Evolutionary conservation across 2,329 filamentous ascomycete genomes (phyloP).

Genomic region (Trichoderma sp.): DNA sequence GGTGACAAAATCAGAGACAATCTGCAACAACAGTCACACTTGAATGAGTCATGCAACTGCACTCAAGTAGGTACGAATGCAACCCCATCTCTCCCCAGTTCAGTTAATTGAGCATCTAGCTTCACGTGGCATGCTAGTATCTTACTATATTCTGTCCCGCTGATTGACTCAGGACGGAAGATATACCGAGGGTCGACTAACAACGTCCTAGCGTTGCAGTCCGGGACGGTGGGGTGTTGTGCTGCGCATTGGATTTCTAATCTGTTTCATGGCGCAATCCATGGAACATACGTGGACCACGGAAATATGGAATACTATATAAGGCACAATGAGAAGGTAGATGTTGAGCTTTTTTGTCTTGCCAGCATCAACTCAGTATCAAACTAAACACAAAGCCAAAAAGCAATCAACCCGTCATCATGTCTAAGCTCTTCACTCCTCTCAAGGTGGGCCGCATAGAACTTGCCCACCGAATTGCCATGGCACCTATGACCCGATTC

Average conservation of each 20-base stretch:
- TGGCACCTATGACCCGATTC: conserved; percentile 44
- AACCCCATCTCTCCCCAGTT: not conserved
- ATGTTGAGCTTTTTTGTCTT: not conserved
- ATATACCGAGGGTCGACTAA: not conserved
- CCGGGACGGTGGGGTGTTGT: not conserved
- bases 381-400: not conserved
- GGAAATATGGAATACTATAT: not conserved
- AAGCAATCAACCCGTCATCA: not conserved
- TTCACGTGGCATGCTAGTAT: not conserved
- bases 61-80: not conserved
- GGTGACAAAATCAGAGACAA: not conserved
- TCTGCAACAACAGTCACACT: not conserved
- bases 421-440: conserved; percentile 17
- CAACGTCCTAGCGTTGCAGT: not conserved
- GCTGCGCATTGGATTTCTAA: not conserved
- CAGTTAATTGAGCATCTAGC: not conserved
- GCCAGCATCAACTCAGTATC: not conserved
- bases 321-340: not conserved
- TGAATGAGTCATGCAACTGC: not conserved
- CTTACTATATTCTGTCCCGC: not conserved
- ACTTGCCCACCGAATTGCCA: conserved; percentile 27
- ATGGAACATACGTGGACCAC: not conserved
- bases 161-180: not conserved
- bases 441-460: conserved; percentile 24
- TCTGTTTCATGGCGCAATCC: conserved; percentile 1